phyloP scores from a whole-genome alignment of 768 basidiomycete genomes.

The Boletales sp. region DNA sequence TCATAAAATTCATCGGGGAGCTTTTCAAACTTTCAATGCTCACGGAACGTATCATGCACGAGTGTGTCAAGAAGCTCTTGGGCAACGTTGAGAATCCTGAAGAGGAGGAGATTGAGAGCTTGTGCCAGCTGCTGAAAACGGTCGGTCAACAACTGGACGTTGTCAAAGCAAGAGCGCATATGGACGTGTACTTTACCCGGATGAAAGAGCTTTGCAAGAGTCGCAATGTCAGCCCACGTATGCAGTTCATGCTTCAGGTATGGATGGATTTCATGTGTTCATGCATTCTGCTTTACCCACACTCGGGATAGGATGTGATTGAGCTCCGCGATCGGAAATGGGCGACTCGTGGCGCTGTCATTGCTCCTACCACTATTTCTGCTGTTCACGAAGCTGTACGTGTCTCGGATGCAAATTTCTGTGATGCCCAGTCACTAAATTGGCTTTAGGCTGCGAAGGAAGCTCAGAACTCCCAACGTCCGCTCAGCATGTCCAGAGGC shows the following conservation, averaged over 20 bases:
- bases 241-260: slow-evolving; percentile 96
- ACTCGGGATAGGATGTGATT: slow-evolving; percentile 68
- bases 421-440: slow-evolving; percentile 4
- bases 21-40: slow-evolving; percentile 99
- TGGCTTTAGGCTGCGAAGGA: slow-evolving; percentile 71
- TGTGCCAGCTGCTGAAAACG: slow-evolving; percentile 89
- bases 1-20: slow-evolving; percentile 98
- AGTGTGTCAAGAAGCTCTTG: slow-evolving; percentile 94
- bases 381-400: slow-evolving; percentile 83
- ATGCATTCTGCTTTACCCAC: neutral
- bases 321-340: slow-evolving; percentile 85
- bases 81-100: slow-evolving; percentile 93
- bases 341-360: slow-evolving; percentile 65
- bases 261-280: slow-evolving; percentile 19
- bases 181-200: slow-evolving; percentile 90
- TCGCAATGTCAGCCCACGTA: slow-evolving; percentile 73
- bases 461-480: slow-evolving; percentile 57
- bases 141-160: slow-evolving; percentile 84
- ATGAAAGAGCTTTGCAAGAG: slow-evolving; percentile 83
- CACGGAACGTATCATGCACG: slow-evolving; percentile 97
- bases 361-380: slow-evolving; percentile 84
- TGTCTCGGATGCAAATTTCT: slow-evolving; percentile 12
- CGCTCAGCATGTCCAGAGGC: slow-evolving; percentile 80
- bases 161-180: slow-evolving; percentile 73
- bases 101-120: slow-evolving; percentile 95